Evolutionary conservation across 1,284 basidiomycete species (phyloP), one percentile per base, ranked within the genome.

Genomic region (Cryptococcus sp.): DNA sequence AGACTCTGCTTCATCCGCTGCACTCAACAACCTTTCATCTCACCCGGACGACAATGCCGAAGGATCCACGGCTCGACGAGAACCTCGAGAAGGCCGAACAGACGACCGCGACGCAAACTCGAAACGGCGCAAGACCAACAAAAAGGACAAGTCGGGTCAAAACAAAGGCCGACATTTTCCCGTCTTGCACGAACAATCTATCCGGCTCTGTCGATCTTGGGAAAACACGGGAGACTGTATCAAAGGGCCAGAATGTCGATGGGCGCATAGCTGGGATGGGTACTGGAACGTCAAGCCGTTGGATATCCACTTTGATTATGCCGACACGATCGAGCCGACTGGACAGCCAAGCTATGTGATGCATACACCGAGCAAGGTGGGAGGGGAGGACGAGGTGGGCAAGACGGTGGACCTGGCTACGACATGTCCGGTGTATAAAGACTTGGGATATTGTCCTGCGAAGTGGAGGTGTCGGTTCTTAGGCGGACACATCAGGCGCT

Each of bases 381-480:
- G 52, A 5, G 61, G 56, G 25, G 59, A 60, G 22, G 67, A 66
- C 41, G 24, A 45, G 4, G 43, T 67, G 18, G 63, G 63, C 7
- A 55, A 49, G 40, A 59, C 59, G 12, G 49, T 67, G 26, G 65
- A 68, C 47, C 45, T 63, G 4, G 32, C n/a, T 18, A 66, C 68
- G 4, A 44, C 47, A 34, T 97, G 91, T 61, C 87, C 90, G 1
- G 77, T 84, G 4, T 91, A 82, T 60, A 75, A 78, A 24, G 81
- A 83, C 54, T 77, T 79, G 5, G 93, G 93, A 0, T 80, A 84
- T 63, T 97, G 93, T 73, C 82, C 83, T 45, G 82, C 82, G 56
- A 94, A 90, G 4, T 85, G 88, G 74, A 87, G 89, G 69, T 98
- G 94, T 67, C 83, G 94, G 2, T 95, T 87, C 73, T 79, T 95